Percentiles rank a stretch among this genome's conserved stretches.
Evolutionary conservation across 441 rosid species (phyloP).

Genomic region (Aquilaria agallochum): DNA sequence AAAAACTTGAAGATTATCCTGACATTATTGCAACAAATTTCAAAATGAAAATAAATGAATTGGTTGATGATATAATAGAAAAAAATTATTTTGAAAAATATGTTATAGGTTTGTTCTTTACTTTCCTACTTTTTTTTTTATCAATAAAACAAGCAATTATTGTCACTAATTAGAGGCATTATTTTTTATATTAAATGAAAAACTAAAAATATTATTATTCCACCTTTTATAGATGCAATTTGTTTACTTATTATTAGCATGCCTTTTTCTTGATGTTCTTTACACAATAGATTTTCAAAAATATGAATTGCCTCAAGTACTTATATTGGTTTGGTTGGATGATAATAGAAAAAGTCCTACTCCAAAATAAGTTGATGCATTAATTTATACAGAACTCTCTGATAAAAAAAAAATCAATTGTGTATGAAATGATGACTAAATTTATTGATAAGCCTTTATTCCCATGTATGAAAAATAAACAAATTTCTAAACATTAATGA

Average conservation of each 20-base stretch:
- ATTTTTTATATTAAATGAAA: too few species aligned
- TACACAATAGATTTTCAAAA: background rate
- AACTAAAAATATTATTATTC: too few species aligned
- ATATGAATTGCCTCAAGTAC: background rate
- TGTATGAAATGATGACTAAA: background rate
- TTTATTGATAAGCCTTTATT: background rate
- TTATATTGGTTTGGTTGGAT: background rate
- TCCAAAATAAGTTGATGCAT: too few species aligned
- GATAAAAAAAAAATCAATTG: background rate
- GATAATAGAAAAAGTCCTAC: background rate
- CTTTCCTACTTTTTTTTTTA: too few species aligned
- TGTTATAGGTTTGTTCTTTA: too few species aligned
- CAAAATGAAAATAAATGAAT: slow-evolving; percentile 8
- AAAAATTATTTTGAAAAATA: too few species aligned
- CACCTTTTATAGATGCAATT: too few species aligned
- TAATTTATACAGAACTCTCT: background rate
- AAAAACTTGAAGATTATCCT: background rate
- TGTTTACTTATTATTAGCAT: too few species aligned
- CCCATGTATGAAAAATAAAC: slow-evolving; percentile 1
- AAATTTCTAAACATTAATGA: background rate
- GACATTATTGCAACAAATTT: slow-evolving; percentile 9
- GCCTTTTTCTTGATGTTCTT: too few species aligned
- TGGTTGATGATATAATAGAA: background rate
- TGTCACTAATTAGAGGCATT: too few species aligned
- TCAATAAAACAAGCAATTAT: too few species aligned